Base-by-base conservation (phyloP, 805 yeast species). In the Metahyphopichia silvanorum region DNA sequence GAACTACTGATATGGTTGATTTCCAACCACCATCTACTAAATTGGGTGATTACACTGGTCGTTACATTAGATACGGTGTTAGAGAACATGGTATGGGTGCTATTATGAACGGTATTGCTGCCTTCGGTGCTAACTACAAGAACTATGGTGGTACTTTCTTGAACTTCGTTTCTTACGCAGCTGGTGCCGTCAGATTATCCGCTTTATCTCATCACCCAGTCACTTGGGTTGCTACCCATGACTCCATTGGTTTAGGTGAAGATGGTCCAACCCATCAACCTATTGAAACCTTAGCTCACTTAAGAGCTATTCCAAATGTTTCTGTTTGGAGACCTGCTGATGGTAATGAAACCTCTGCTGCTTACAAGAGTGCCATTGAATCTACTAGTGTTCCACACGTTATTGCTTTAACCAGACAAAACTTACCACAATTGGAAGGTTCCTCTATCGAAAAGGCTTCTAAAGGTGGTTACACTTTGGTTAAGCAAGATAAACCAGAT, bases 41-140 rank as follows among this genome's bases (percentile, higher is more conserved):
- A 29, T 69, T 86, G 47, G 98, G 98, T 66, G 79, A 79, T 56
- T 89, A 82, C 74, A 44, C 79, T 37, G 98, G 98, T 60, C 82
- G 96, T 62, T 91, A 91, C 74, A 74, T 91, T 66, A 83, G 97
- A 72, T 91, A 82, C 64, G 98, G 98, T 81, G 96, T 91, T 46
- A 84, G 98, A 71, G 98, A 91, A 76, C 98, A 93, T 69, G 97
- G 86, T 65, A 88, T 91, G 97, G 96, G 96, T 71, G 96, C 97
- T 46, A 84, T 89, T 63, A 76, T 89, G 79, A 91, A 93, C 70
- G 98, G 98, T 82, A 84, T 91, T 51, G 75, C 93, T 39, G 97
- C 96, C 35, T 91, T 69, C 57, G 84, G 84, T 69, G 85, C 84
- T 44, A 86, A 86, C 71, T 79, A 73, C 76, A 84, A 81, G 66